Percentiles rank a stretch among this genome's conserved stretches.
These are phyloP conservation scores for Galerina marginata DNA, from an alignment of 768 basidiomycete genomes.

Conservation along the genomic window DNA sequence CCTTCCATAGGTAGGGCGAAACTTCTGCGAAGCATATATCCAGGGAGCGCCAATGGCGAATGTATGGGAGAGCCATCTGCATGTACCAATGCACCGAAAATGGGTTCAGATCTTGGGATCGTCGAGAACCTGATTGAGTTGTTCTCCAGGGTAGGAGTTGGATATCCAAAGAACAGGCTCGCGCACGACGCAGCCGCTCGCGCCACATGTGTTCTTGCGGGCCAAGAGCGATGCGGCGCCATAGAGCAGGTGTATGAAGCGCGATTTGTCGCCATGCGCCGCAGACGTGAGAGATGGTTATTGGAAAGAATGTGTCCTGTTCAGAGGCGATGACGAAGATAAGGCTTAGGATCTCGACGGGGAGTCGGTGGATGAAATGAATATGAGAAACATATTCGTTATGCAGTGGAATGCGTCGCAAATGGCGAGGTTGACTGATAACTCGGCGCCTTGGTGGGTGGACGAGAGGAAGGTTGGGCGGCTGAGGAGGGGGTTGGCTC, in stretches of 20 bases:
- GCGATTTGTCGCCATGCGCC: constrained; percentile 66
- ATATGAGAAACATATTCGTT: constrained; percentile 22
- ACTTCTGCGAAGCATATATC: constrained; percentile 59
- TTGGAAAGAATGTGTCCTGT: constrained; percentile 59
- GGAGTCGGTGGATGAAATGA: constrained; percentile 63
- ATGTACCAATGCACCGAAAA: constrained; percentile 65
- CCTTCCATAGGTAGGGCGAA: constrained; percentile 71
- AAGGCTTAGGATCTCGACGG: constrained; percentile 65
- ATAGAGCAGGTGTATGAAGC: constrained; percentile 63
- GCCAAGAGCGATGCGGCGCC: constrained; percentile 63
- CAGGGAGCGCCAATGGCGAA: constrained; percentile 67
- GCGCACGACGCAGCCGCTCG: constrained; percentile 64
- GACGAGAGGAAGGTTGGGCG: constrained; percentile 3
- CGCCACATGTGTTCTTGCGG: constrained; percentile 62
- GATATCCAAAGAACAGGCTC: constrained; percentile 66
- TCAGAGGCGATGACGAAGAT: constrained; percentile 67
- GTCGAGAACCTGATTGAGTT: constrained; percentile 28
- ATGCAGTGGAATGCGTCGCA: constrained; percentile 33
- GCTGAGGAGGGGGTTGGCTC: not conserved
- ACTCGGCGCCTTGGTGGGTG: constrained; percentile 15
- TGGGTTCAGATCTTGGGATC: constrained; percentile 42
- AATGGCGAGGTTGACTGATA: constrained; percentile 43
- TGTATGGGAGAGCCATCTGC: constrained; percentile 57
- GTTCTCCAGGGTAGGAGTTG: constrained; percentile 45
- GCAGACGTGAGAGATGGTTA: constrained; percentile 74